Evolutionary conservation across 495 filamentous ascomycete species (phyloP).

Genomic region (Neurospora sp.): DNA sequence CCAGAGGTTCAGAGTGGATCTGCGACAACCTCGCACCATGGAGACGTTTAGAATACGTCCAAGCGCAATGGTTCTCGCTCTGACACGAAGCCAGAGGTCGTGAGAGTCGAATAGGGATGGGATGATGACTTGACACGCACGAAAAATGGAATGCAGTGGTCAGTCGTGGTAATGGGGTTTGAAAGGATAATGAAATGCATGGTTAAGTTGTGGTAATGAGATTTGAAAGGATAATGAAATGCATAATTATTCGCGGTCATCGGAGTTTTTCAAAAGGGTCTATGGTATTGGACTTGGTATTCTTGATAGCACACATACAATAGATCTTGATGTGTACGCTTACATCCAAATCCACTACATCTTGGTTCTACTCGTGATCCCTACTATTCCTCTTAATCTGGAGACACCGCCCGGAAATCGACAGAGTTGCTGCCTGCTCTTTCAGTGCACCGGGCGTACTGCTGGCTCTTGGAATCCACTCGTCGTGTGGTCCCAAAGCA

Average conservation of each 20-base stretch:
- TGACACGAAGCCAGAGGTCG: background rate
- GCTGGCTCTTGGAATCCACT: background rate
- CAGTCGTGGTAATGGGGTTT: background rate
- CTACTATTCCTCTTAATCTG: background rate
- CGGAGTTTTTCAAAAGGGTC: background rate
- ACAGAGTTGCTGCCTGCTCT: background rate
- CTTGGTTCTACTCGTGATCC: background rate
- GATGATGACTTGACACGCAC: background rate
- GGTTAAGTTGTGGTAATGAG: background rate
- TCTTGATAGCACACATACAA: background rate
- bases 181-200: background rate
- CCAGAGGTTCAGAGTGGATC: background rate
- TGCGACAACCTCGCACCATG: background rate
- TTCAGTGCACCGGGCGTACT: background rate
- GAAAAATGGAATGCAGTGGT: background rate
- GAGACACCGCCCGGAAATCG: background rate
- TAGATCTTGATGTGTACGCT: background rate
- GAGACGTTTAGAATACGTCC: background rate
- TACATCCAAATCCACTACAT: background rate
- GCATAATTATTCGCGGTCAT: background rate
- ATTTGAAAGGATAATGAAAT: background rate
- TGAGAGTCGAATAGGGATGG: background rate
- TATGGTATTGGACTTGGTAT: background rate
- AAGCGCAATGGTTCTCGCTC: background rate
- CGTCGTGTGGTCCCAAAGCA: background rate